Base-by-base conservation (phyloP, 495 filamentous ascomycete species). In the Extremus antarcticus region DNA sequence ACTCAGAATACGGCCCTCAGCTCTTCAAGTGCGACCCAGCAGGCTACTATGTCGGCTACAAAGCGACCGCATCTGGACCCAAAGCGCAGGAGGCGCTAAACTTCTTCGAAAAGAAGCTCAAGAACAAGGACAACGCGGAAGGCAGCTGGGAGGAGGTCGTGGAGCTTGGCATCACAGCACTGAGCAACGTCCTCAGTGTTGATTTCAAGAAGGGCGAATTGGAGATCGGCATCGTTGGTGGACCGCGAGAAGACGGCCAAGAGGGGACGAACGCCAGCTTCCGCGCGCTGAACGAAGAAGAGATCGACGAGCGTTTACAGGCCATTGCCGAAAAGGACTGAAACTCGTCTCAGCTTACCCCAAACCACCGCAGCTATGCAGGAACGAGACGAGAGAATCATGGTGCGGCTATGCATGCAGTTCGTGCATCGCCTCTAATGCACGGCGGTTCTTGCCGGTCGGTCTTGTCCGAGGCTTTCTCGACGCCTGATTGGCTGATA, bases 121-220 rank as follows among this genome's bases (percentile, higher is more conserved):
- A 97, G 81, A 95, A 94, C 83, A 95, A 94, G 84, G 90, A 97
- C 70, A 79, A 78, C 65, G 92, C 92, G 25, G 82, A 88, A 8
- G 92, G 92, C 56, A 84, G 74, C 71, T 97, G 94, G 94, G 87
- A 96, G 74, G 92, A 97, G 56, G 92, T 98, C 35, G 91, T 98
- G 53, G 92, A 98, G 74, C 77, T 96, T 57, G 92, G 86, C 40
- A 97, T 98, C 72, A 84, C 88, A 16, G 86, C 92, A 11, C 71
- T 98, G 68, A 95, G 91, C 78, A 92, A 85, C 50, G 90, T 98
- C 50, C 79, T 98, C 51, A 95, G 89, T 68, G 94, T 97, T 63
- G 92, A 98, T 72, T 98, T 98, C 77, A 98, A 98, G 83, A 96
- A 96, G 76, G 85, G 85, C 66, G 92, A 98, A 76, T 82, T 98